Evolutionary conservation across 176 grass and related monocot species (phyloP).

Genomic region (Coix lacrymajobi): DNA sequence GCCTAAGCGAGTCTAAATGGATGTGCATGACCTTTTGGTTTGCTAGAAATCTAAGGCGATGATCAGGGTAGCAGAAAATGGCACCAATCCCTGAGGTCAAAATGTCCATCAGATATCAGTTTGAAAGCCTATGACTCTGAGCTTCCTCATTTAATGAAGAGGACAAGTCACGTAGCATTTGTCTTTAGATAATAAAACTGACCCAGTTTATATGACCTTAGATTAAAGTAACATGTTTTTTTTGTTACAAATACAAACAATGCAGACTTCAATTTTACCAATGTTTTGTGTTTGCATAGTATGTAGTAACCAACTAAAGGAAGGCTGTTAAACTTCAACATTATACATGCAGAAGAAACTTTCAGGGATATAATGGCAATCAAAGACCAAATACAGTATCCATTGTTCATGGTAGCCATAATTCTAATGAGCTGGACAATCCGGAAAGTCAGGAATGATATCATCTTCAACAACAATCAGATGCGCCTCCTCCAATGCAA

Average conservation of each 20-base stretch:
- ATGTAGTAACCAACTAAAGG: background rate
- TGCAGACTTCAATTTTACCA: background rate
- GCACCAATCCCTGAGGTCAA: conserved; percentile 42
- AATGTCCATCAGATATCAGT: conserved; percentile 35
- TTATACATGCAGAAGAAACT: no score
- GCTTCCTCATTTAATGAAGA: background rate
- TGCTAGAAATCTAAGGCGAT: background rate
- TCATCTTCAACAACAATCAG: no score
- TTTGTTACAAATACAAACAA: no score
- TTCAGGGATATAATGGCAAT: no score
- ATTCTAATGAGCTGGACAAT: no score
- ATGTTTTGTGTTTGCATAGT: background rate
- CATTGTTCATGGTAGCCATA: no score
- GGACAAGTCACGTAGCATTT: background rate
- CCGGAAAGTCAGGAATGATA: no score
- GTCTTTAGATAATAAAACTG: background rate
- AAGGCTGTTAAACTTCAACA: no score
- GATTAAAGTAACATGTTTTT: background rate
- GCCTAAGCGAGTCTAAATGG: no score
- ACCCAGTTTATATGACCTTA: background rate
- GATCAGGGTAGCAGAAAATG: background rate
- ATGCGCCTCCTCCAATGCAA: no score
- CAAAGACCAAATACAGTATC: background rate
- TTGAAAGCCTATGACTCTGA: background rate
- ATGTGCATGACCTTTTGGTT: background rate